phyloP scores from a whole-genome alignment of 78 protist genomes.

The Dictyostelium citrinum region DNA sequence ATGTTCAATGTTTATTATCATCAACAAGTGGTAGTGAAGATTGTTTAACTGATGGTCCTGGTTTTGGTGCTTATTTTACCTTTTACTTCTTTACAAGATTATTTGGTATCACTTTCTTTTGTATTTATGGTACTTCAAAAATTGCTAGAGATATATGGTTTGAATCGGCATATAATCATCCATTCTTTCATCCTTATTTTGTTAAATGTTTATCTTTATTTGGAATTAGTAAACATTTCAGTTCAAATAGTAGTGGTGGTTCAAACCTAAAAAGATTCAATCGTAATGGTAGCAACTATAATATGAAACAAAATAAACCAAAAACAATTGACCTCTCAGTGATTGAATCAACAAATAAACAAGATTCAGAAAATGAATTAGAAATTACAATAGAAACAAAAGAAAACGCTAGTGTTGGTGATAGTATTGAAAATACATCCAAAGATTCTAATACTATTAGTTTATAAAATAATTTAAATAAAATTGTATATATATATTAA shows the following conservation, averaged over 20 bases:
- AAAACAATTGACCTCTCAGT: neutral
- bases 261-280: neutral
- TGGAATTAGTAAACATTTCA: neutral
- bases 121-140: neutral
- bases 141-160: slow-evolving; percentile 1
- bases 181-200: neutral
- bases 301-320: neutral
- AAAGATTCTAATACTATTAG: neutral
- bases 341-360: neutral
- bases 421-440: neutral
- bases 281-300: neutral
- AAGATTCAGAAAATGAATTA: neutral
- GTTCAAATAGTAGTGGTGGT: neutral
- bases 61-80: neutral
- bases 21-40: neutral
- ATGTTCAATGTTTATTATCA: neutral
- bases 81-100: slow-evolving; percentile 5
- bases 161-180: neutral
- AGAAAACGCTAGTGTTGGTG: neutral
- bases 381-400: neutral
- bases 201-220: neutral
- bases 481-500: neutral
- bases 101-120: neutral
- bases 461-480: neutral
- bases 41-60: neutral